Base-by-base conservation (phyloP, 2,329 filamentous ascomycete species). In the Cercospora sp. region DNA sequence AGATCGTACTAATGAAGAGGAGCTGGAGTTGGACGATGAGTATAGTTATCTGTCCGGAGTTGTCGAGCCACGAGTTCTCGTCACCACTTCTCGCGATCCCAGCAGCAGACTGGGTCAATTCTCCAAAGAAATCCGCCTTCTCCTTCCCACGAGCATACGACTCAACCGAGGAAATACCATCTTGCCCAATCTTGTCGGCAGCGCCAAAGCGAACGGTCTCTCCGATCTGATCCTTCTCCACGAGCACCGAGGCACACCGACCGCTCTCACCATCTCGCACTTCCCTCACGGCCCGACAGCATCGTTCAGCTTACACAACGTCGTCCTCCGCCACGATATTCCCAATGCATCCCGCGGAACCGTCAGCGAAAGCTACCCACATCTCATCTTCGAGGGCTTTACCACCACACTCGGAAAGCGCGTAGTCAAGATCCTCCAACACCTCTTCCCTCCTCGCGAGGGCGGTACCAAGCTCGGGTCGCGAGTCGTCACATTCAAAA, bases 301-400 rank as follows among this genome's bases (percentile, higher is more conserved):
- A 31, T 93, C 91, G 9, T 97, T 97, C 80, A 93, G 90, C 5
- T 84, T 97, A 18, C 92, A 97, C 79, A 98, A 99, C 72, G 94
- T 98, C 3, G 90, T 97, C 9, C 84, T 99, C 61, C 89, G 95
- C 55, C 92, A 94, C 68, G 95, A 99, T 78, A 97, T 99, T 20
- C 94, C 95, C 1, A 93, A 95, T 71, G 88, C 90, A 51, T 88
- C 93, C 8, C 87, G 91, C 67, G 95, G 95, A 59, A 97, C 93
- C 1, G 93, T 97, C 59, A 92, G 89, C 69, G 95, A 99, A 81
- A 90, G 89, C 42, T 99, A 97, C 75, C 95, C 95, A 0, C 94
- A 98, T 76, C 84, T 99, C 2, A 92, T 99, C 70, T 98, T 99
- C 75, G 95, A 99, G 76, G 93, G 93, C 2, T 98, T 99, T 81